phyloP scores from a whole-genome alignment of 768 basidiomycete genomes.

The Xerocomellus intermedius region DNA sequence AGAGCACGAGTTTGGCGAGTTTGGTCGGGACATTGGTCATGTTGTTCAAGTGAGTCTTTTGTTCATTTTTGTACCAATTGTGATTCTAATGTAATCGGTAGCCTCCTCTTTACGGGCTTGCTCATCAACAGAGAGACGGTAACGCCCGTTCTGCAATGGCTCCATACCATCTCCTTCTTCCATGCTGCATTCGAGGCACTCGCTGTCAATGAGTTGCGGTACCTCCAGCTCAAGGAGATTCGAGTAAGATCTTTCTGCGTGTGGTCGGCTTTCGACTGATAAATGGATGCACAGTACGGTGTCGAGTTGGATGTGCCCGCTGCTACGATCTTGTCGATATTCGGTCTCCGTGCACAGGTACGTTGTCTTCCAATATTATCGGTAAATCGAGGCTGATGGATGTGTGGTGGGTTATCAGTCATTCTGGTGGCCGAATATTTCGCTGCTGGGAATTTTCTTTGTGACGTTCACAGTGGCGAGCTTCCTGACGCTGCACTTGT shows the following conservation, averaged over 20 bases:
- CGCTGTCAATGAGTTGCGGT: conserved; percentile 95
- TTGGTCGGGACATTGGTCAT: conserved; percentile 93
- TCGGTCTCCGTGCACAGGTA: conserved; percentile 87
- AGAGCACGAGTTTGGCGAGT: conserved; percentile 85
- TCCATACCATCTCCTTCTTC: conserved; percentile 95
- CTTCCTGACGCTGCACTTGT: conserved; percentile 80
- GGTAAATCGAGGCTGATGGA: conserved; percentile 11
- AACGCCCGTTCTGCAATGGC: conserved; percentile 68
- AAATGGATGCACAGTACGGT: conserved; percentile 67
- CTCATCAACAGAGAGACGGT: conserved; percentile 93
- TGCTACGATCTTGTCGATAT: conserved; percentile 91
- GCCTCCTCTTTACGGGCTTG: conserved; percentile 92
- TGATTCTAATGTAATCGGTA: conserved; percentile 31
- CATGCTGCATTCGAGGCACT: conserved; percentile 98
- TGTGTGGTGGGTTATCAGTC: conserved; percentile 44
- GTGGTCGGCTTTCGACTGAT: conserved; percentile 3
- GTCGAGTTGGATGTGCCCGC: conserved; percentile 96
- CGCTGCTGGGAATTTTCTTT: conserved; percentile 84
- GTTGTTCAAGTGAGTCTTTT: conserved; percentile 87
- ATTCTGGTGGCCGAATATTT: conserved; percentile 98
- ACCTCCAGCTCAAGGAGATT: conserved; percentile 87
- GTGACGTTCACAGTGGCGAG: conserved; percentile 72
- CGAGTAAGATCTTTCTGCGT: conserved; percentile 55
- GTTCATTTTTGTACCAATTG: background rate
- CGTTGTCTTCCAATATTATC: conserved; percentile 10